A percentile compares a stretch with the other conserved stretches of the same genome.
phyloP scores from a whole-genome alignment of 345 rosid species.

The Eucalyptus urophylla region DNA sequence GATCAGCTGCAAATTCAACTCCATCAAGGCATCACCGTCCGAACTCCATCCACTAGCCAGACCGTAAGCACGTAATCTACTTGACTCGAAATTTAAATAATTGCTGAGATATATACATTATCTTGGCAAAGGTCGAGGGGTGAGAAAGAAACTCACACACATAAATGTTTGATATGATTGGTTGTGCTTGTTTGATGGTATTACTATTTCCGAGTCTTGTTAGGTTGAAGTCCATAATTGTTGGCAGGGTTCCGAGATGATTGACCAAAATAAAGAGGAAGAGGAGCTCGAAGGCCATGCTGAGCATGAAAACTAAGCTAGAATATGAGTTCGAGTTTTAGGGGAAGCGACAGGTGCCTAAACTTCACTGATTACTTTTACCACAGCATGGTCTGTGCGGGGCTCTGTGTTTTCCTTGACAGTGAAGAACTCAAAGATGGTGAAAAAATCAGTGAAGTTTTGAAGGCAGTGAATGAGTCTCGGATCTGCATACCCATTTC shows the following conservation, averaged over 20 bases:
- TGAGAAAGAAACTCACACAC: not conserved
- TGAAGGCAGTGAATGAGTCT: not conserved
- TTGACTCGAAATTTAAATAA: not conserved
- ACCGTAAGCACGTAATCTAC: not conserved
- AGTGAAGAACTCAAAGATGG: not conserved
- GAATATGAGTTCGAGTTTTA: not conserved
- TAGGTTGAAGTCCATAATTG: not conserved
- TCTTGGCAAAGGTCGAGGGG: not conserved
- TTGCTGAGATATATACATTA: not conserved
- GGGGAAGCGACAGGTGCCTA: not conserved
- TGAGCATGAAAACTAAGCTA: too few relatives aligned
- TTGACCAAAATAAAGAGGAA: not conserved
- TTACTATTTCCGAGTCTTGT: too few relatives aligned
- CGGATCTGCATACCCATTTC: not conserved
- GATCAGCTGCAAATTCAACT: not conserved
- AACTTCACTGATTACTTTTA: not conserved
- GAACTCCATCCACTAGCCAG: not conserved
- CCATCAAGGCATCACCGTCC: not conserved
- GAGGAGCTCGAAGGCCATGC: not conserved
- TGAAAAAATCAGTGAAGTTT: not conserved
- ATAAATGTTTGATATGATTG: not conserved
- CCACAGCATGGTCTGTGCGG: rapidly evolving
- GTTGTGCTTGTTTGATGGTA: not conserved
- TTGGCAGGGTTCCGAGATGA: rapidly evolving
- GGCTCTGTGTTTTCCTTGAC: rapidly evolving